These are phyloP conservation scores for Tetrapisispora arboricola DNA, from an alignment of 805 yeast genomes.

Conservation along the genomic window DNA sequence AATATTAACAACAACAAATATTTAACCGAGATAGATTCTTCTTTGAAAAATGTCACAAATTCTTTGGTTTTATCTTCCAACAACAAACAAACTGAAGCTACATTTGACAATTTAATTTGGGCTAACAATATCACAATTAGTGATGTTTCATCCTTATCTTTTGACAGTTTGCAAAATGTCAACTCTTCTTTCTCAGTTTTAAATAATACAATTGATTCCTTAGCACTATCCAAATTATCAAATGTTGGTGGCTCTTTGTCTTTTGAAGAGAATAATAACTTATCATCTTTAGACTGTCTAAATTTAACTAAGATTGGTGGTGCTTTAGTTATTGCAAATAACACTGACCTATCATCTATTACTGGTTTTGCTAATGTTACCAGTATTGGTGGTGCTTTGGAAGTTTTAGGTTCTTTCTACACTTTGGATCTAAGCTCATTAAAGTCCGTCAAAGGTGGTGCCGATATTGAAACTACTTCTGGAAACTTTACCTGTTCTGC, in stretches of 20 bases:
- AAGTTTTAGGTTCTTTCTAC: constrained; percentile 68
- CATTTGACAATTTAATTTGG: constrained; percentile 61
- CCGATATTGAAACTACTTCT: constrained; percentile 64
- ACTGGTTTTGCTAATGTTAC: constrained; percentile 64
- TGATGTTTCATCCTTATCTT: constrained; percentile 62
- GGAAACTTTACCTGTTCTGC: constrained; percentile 66
- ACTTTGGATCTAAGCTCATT: constrained; percentile 67
- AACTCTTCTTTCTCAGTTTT: constrained; percentile 77
- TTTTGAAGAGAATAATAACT: constrained; percentile 60
- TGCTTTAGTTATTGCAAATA: constrained; percentile 84
- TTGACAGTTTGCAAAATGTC: constrained; percentile 56
- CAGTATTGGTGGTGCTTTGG: constrained; percentile 82
- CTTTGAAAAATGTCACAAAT: constrained; percentile 63
- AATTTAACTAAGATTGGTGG: constrained; percentile 73
- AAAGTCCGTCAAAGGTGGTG: constrained; percentile 84
- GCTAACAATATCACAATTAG: constrained; percentile 85
- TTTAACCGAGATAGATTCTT: constrained; percentile 61
- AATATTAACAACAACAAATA: constrained; percentile 86
- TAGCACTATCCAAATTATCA: constrained; percentile 46
- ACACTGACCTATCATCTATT: constrained; percentile 56
- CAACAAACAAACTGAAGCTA: constrained; percentile 62
- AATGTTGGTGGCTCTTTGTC: constrained; percentile 74
- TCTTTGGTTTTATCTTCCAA: constrained; percentile 74
- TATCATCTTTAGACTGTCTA: constrained; percentile 59
- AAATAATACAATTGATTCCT: constrained; percentile 51